These are phyloP conservation scores for Scheffersomyces stipitis DNA, from an alignment of 805 yeast genomes.

Conservation along the genomic window DNA sequence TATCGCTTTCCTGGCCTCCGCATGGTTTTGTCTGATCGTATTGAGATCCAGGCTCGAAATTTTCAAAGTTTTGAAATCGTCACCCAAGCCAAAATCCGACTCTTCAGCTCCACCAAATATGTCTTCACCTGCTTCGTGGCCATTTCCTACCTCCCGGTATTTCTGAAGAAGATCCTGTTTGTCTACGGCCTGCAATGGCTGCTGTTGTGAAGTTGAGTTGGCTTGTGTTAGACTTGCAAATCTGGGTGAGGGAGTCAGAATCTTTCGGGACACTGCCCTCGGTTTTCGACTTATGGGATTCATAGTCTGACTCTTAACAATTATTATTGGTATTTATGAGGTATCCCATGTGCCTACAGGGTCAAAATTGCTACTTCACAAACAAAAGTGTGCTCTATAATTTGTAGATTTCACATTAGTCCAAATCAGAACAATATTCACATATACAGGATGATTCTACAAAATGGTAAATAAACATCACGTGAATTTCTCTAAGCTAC, in stretches of 20 bases:
- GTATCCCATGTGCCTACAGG: too few species aligned
- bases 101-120: conserved; percentile 26
- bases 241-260: conserved; percentile 10
- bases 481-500: conserved; percentile 1
- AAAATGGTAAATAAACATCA: too few species aligned
- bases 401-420: too few species aligned
- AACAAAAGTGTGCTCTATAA: too few species aligned
- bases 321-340: too few species aligned
- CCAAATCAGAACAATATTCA: too few species aligned
- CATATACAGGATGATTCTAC: too few species aligned
- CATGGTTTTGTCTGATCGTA: conserved; percentile 6
- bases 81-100: conserved; percentile 17
- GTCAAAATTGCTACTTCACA: too few species aligned
- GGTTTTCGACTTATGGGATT: conserved; percentile 5
- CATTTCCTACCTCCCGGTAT: conserved; percentile 15
- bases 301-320: conserved; percentile 2
- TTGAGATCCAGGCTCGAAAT: conserved; percentile 7
- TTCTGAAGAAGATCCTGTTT: conserved; percentile 21
- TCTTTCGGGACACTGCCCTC: conserved; percentile 7
- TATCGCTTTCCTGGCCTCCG: background rate
- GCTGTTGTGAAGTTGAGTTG: background rate
- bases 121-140: conserved; percentile 20
- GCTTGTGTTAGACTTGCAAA: conserved; percentile 4
- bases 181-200: conserved; percentile 1
- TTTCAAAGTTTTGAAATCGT: conserved; percentile 26